These are phyloP conservation scores for Naematelia encephala DNA, from an alignment of 768 basidiomycete genomes.

Conservation along the genomic window DNA sequence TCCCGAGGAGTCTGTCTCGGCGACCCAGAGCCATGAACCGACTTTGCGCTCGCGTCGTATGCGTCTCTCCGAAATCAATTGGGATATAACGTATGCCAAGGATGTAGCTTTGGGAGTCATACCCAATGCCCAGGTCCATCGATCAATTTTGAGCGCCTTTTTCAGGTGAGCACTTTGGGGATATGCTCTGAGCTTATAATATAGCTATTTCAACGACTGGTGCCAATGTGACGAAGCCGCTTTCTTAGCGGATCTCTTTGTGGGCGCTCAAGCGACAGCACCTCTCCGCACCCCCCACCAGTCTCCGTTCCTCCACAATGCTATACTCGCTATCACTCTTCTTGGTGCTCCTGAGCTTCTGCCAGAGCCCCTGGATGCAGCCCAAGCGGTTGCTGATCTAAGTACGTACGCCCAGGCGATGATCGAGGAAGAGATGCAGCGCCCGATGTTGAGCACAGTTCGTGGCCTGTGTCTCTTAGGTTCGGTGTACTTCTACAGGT, in stretches of 20 bases:
- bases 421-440: no score
- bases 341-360: not conserved
- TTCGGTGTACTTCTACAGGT: no score
- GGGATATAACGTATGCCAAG: not conserved
- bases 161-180: not conserved
- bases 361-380: not conserved
- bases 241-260: not conserved
- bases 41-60: not conserved
- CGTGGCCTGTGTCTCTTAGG: no score
- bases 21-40: not conserved
- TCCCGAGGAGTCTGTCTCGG: not conserved
- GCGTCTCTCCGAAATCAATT: not conserved
- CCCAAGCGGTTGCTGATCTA: no score
- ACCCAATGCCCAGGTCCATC: not conserved
- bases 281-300: slow-evolving; percentile 55
- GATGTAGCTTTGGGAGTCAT: not conserved
- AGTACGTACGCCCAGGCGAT: no score
- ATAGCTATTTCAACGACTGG: not conserved
- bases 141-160: not conserved
- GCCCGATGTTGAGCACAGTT: no score
- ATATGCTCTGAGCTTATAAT: not conserved
- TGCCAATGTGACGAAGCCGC: not conserved
- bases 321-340: slow-evolving; percentile 56
- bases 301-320: slow-evolving; percentile 70
- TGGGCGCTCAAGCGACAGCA: not conserved